Evolutionary conservation across 495 filamentous ascomycete genomes (phyloP).

Genomic region (Hyaloscypha finlandica): DNA sequence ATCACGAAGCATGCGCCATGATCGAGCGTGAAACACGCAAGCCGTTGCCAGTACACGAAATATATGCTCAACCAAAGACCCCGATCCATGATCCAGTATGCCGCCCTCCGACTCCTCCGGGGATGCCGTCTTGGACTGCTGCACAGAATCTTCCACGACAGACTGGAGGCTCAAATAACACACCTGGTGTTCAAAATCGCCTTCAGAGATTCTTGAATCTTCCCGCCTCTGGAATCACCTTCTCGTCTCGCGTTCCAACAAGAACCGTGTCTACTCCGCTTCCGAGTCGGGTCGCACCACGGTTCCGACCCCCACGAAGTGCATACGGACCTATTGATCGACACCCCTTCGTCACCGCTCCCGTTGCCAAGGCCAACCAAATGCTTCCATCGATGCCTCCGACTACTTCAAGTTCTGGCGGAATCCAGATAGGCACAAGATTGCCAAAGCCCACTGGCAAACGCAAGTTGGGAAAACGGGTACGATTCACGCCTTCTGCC

Average conservation of each 20-base stretch:
- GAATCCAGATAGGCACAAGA: background rate
- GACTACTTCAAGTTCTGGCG: background rate
- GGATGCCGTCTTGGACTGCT: slow-evolving; percentile 37
- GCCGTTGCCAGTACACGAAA: slow-evolving; percentile 33
- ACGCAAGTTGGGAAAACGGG: slow-evolving; percentile 7
- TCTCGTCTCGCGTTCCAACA: slow-evolving; percentile 13
- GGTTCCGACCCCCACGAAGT: slow-evolving; percentile 33
- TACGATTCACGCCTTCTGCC: slow-evolving; percentile 27
- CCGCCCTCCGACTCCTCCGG: slow-evolving; percentile 33
- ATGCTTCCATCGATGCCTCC: background rate
- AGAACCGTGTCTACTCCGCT: slow-evolving; percentile 15
- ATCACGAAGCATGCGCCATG: slow-evolving; percentile 27
- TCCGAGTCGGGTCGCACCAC: slow-evolving; percentile 19
- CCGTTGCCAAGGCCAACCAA: slow-evolving; percentile 8
- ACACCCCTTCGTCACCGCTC: slow-evolving; percentile 32
- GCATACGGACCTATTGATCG: slow-evolving; percentile 27
- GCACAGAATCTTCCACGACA: slow-evolving; percentile 16
- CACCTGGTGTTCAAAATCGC: slow-evolving; percentile 14
- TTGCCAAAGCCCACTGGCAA: slow-evolving; percentile 1
- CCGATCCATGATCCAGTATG: slow-evolving; percentile 37
- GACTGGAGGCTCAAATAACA: background rate
- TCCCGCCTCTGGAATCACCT: slow-evolving; percentile 9
- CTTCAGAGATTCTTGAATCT: slow-evolving; percentile 25
- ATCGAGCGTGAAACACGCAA: slow-evolving; percentile 39
- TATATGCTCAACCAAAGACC: slow-evolving; percentile 40